phyloP scores from a whole-genome alignment of 2,329 filamentous ascomycete genomes.

The Sporothrix humicola region DNA sequence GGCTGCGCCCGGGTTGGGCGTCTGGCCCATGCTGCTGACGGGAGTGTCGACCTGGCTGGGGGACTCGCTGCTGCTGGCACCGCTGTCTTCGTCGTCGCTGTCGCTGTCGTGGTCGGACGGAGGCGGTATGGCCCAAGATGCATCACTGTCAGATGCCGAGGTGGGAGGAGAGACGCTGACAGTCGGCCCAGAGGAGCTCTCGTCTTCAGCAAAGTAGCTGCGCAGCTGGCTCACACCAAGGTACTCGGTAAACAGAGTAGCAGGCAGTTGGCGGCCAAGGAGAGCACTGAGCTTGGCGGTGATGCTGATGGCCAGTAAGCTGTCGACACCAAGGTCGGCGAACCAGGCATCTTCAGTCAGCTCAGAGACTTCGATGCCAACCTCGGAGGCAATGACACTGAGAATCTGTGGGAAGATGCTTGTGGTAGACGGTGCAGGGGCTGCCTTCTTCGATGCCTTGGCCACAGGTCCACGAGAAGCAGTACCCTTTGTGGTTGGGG shows the following conservation, averaged over 20 bases:
- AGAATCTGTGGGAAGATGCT: conserved; percentile 33
- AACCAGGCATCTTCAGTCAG: conserved; percentile 46
- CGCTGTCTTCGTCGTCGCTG: not conserved
- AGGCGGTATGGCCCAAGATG: not conserved
- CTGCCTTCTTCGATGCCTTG: not conserved
- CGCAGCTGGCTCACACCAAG: conserved; percentile 13
- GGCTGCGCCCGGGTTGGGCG: conserved; percentile 9
- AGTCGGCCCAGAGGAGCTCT: not conserved
- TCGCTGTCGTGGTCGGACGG: not conserved
- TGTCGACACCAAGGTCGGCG: conserved; percentile 47
- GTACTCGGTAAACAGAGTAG: conserved; percentile 15
- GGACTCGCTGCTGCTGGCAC: conserved; percentile 1
- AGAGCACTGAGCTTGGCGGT: conserved; percentile 17
- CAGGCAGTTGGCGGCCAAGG: conserved; percentile 12
- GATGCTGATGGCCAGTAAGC: conserved; percentile 25
- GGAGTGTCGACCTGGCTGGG: conserved; percentile 7
- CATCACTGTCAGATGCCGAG: not conserved
- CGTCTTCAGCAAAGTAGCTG: not conserved
- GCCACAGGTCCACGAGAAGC: not conserved
- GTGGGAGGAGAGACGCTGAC: not conserved
- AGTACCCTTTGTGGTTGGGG: no score
- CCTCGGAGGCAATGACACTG: conserved; percentile 58
- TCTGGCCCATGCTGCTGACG: conserved; percentile 18
- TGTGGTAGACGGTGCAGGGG: not conserved
- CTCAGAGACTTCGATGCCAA: conserved; percentile 60